phyloP scores from a whole-genome alignment of 2,329 filamentous ascomycete species.

The Exophiala viscosa region DNA sequence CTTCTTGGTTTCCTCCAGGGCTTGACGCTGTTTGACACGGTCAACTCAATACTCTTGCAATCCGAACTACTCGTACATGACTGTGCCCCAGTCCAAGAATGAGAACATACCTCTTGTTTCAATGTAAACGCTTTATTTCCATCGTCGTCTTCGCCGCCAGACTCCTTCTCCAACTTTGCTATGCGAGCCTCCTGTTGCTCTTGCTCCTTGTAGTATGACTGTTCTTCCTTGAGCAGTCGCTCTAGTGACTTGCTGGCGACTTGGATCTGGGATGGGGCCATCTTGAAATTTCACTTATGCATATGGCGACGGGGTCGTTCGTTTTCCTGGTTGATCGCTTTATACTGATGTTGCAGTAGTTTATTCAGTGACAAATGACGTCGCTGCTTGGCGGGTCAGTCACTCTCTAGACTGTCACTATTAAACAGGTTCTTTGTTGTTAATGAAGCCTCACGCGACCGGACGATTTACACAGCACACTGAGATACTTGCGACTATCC shows the following conservation, averaged over 20 bases:
- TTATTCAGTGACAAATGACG: too few species aligned
- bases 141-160: constrained; percentile 60
- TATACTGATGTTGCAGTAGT: too few species aligned
- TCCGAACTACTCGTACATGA: too few species aligned
- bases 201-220: constrained; percentile 84
- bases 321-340: too few species aligned
- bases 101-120: constrained; percentile 74
- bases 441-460: too few species aligned
- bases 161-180: constrained; percentile 55
- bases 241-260: constrained; percentile 76
- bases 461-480: too few species aligned
- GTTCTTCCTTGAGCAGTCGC: constrained; percentile 87
- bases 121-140: constrained; percentile 75
- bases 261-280: constrained; percentile 27
- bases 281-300: background rate
- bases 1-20: constrained; percentile 80
- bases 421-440: too few species aligned
- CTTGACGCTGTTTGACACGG: constrained; percentile 58
- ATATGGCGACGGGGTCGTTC: too few species aligned
- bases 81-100: too few species aligned
- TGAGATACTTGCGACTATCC: too few species aligned
- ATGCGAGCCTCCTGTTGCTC: constrained; percentile 69
- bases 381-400: too few species aligned
- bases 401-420: too few species aligned
- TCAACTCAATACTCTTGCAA: background rate